Evolutionary conservation across 108 stramenopile species (phyloP).

Genomic region (Skeletonema tropicum): DNA sequence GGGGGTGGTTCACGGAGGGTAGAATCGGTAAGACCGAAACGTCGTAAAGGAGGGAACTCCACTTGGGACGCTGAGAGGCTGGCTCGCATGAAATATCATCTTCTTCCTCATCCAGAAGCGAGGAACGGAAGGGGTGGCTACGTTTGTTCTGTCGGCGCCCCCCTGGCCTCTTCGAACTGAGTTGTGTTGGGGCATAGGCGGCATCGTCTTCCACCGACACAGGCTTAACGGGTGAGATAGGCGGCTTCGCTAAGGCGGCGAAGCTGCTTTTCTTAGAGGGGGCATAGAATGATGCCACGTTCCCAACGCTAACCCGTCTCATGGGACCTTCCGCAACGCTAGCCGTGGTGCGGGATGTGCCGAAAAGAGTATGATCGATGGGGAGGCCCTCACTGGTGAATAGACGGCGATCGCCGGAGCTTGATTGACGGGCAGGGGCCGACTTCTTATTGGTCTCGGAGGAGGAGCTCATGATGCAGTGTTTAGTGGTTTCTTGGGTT

Average conservation of each 20-base stretch:
- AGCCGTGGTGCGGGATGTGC: slow-evolving; percentile 2
- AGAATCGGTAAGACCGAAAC: slow-evolving; percentile 39
- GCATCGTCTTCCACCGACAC: not conserved
- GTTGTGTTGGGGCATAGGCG: not conserved
- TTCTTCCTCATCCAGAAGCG: not conserved
- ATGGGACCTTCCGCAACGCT: slow-evolving; percentile 6
- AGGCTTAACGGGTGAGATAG: not conserved
- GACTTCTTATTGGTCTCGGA: not conserved
- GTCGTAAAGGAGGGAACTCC: not conserved
- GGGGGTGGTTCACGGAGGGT: slow-evolving; percentile 58
- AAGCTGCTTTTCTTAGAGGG: not conserved
- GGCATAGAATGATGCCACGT: not conserved
- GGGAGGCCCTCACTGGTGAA: slow-evolving; percentile 10
- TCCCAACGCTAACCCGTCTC: slow-evolving; percentile 3
- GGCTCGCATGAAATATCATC: not conserved
- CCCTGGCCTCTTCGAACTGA: not conserved
- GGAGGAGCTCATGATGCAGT: slow-evolving; percentile 1
- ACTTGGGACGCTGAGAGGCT: not conserved
- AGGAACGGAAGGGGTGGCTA: not conserved
- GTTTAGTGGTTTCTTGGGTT: not conserved
- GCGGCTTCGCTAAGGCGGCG: not conserved
- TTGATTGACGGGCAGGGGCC: not conserved
- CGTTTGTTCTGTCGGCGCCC: not conserved
- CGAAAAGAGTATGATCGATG: not conserved
- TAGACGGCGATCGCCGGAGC: not conserved